Evolutionary conservation across 257 asterid species (phyloP).

Genomic region (Solanum clarkiae): DNA sequence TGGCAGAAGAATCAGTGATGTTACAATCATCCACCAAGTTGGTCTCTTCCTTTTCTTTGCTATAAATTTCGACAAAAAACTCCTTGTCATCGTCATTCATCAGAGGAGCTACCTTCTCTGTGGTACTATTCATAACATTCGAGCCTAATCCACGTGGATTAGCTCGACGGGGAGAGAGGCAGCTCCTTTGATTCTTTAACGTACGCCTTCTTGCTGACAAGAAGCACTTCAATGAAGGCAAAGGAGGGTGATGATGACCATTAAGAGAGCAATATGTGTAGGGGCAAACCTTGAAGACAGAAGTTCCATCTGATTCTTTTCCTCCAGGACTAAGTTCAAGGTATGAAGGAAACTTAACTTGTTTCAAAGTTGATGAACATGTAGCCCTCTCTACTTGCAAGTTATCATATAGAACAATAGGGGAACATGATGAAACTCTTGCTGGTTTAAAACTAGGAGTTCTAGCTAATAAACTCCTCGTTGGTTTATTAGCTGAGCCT

Average conservation of each 20-base stretch:
- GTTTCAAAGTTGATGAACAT: conserved; percentile 75
- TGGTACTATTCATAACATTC: not conserved
- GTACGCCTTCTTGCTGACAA: conserved; percentile 48
- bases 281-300: conserved; percentile 62
- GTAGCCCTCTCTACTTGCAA: conserved; percentile 40
- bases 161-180: conserved; percentile 35
- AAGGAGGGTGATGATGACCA: conserved; percentile 60
- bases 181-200: conserved; percentile 43
- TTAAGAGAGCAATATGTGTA: conserved; percentile 82
- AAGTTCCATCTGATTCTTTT: conserved; percentile 51
- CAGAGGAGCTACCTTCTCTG: not conserved
- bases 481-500: conserved; percentile 6
- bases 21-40: not conserved
- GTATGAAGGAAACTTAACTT: conserved; percentile 53
- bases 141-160: not conserved
- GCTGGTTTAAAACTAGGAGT: conserved; percentile 52
- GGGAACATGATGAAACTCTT: conserved; percentile 19
- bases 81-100: conserved; percentile 14
- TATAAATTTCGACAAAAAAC: conserved; percentile 46
- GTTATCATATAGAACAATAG: conserved; percentile 23
- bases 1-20: not conserved
- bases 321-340: conserved; percentile 52
- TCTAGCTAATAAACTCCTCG: conserved; percentile 16
- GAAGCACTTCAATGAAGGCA: conserved; percentile 64
- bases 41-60: conserved; percentile 13